Base-by-base conservation (phyloP, 805 yeast species). In the Saturnispora galanensis region DNA sequence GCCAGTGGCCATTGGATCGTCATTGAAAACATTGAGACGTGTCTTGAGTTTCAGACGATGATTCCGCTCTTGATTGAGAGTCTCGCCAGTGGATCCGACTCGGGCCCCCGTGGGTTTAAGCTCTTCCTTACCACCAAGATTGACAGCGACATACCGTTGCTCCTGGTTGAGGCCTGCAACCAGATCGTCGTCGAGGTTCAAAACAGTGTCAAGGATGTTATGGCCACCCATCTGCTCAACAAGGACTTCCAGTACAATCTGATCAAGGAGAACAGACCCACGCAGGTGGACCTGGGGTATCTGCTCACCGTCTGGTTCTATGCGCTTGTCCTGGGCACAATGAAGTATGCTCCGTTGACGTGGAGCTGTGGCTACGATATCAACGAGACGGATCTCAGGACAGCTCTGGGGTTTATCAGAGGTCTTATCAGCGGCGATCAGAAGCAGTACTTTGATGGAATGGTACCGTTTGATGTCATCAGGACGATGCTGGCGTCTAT, bases 1-100 rank as follows among this genome's bases (percentile, higher is more conserved):
- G 62, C 57, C n/a, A 56, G 56, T 1, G 87, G 85, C 0, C 53
- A 59, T 1, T 87, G 96, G 96, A 59, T 90, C 0, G 53, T 89
- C 28, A 60, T 90, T 29, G 95, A 90, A 56, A 89, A 89, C 55
- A 66, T 85, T 10, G 96, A 90, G 47, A 72, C 83, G 70, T 76
- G 93, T 0, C 64, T 73, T 1, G 59, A 56, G 3, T 82, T 95
- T 87, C 63, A 84, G 26, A 74, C 70, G 11, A 55, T 65, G 9
- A 59, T 84, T 15, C 79, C 70, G 41, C 75, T 71, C 51, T 56
- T 58, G n/a, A 57, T 78, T 38, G 68, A 64, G 29, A 51, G 57
- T 3, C 39, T 65, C 1, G 46, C 49, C 8, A 6, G 8, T 2
- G 26, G 8, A 21, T 21, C 26, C 1, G n/a, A n/a, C 1, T 3